Evolutionary conservation across 306 rosid genomes (phyloP), one percentile per base, ranked within the genome.

Genomic region (Quercus suber): DNA sequence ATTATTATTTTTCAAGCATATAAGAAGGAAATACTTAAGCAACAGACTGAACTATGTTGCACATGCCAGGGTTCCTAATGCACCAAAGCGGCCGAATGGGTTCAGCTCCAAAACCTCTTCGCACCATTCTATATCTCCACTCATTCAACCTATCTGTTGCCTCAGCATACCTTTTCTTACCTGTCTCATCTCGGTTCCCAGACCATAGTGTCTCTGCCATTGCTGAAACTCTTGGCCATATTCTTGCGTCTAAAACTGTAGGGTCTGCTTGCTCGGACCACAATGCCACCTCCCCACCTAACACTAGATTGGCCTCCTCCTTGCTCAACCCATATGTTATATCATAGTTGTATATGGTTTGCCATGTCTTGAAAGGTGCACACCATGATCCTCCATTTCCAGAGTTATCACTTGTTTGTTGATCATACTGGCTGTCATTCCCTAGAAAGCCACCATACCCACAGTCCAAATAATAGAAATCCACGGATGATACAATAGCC

Each of bases 31-130:
- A 65, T 49, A 74, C 37, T 76, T 86, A 84, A 8, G 73, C 28
- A 20, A 43, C 11, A 37, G 55, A 9, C 20, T 85, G 81, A 52
- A 82, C 71, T 11, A 84, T 74, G 76, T 94, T 87, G 83, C 97
- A 92, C 98, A 94, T 92, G 33, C 97, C 97, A 19, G 93, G 93
- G 67, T 92, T 92, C 81, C 90, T 87, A 64, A 87, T 19, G 76
- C 98, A 92, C 97, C 97, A 92, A 52, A 94, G 92, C 35, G 97
- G 98, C 78, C 91, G 97, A 89, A 94, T 88, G 0, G 98, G 98
- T 82, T 94, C 98, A 37, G 97, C 98, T 27, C 86, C 78, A 15
- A 92, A 85, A 28, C 97, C 97, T 79, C 97, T 92, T 18, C 56
- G 84, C 11, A 92, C 91, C 90, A 89, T 90, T 87, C 97, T 83